Evolutionary conservation across 805 yeast species (phyloP), one percentile per base, ranked within the genome.

Genomic region (Metschnikowia vanudenii): DNA sequence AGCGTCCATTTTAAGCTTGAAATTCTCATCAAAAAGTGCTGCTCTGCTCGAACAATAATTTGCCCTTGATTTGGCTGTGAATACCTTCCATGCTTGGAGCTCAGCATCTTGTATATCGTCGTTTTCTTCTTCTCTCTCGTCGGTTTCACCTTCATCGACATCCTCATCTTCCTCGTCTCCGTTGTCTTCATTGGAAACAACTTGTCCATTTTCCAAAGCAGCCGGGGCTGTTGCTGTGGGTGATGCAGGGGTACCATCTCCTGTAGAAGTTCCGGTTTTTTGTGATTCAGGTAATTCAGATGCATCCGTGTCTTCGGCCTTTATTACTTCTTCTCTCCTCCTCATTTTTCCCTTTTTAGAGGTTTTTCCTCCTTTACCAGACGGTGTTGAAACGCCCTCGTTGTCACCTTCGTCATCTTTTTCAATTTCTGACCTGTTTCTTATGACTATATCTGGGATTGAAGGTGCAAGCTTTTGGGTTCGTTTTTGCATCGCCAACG

Each of bases 401-500:
- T 45, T 54, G 6, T 61, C 65, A n/a, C 54, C 49, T 7, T 67
- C 71, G 22, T 84, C 80, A 56, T 84, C 91, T 52, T 71, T 75
- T 54, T 86, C 94, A 7, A 84, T 79, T 42, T 86, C 94, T 0
- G 83, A 71, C 39, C 92, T 66, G 57, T 80, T 89, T 54, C 90
- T 75, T 4, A 94, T 78, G 0, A 80, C 76, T 43, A 94, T 88
- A 58, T 94, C 95, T 0, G 99, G 99, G 33, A 94, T 92, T 50
- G 88, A 69, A 0, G 96, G 96, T 5, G 81, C 76, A 43, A 94
- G 72, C 39, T 82, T 75, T 43, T 81, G 62, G 0, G 98, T 82
- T 61, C 87, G 88, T 66, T 89, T 89, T 57, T 90, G 96, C 99
- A 94, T 95, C 1, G 97, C 97, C 39, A 87, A 67, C 0, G 99